A percentile compares a stretch with the other conserved stretches of the same genome.
These are phyloP conservation scores for Botryosphaeria agaves DNA, from an alignment of 2,329 filamentous ascomycete species.

Conservation along the genomic window DNA sequence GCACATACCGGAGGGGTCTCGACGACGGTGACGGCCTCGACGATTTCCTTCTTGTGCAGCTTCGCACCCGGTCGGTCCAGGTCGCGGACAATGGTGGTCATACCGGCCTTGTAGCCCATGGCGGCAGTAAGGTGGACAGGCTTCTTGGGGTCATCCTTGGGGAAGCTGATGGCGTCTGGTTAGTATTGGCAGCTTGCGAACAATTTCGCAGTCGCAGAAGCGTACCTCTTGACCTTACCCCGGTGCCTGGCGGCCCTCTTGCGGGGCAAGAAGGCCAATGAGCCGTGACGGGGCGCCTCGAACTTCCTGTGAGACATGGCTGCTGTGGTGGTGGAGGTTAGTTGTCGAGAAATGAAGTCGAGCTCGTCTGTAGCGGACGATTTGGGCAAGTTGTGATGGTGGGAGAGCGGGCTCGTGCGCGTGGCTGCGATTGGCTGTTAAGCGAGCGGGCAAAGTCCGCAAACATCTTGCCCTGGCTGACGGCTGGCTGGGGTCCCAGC, in stretches of 20 bases:
- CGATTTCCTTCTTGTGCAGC: conserved; percentile 98
- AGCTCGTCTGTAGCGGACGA: too few species aligned
- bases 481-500: too few species aligned
- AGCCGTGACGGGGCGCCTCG: conserved; percentile 86
- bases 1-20: conserved; percentile 72
- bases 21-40: conserved; percentile 76
- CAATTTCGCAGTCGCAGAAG: conserved; percentile 10
- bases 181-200: background rate
- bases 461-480: too few species aligned
- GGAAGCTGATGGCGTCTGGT: conserved; percentile 51
- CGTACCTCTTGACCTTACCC: conserved; percentile 97
- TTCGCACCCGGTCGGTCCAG: conserved; percentile 98
- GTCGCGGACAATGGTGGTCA: conserved; percentile 99
- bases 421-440: too few species aligned
- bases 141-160: conserved; percentile 99
- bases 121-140: conserved; percentile 94
- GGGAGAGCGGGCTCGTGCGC: too few species aligned
- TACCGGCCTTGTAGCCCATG: conserved; percentile 99
- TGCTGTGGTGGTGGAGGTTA: background rate
- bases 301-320: conserved; percentile 47
- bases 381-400: too few species aligned
- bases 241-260: conserved; percentile 78
- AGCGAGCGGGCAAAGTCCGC: too few species aligned
- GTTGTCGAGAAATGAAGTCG: too few species aligned
- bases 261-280: conserved; percentile 63